Evolutionary conservation across 2,329 filamentous ascomycete genomes (phyloP).

Genomic region (Aspergillus fumigatiaffinis): DNA sequence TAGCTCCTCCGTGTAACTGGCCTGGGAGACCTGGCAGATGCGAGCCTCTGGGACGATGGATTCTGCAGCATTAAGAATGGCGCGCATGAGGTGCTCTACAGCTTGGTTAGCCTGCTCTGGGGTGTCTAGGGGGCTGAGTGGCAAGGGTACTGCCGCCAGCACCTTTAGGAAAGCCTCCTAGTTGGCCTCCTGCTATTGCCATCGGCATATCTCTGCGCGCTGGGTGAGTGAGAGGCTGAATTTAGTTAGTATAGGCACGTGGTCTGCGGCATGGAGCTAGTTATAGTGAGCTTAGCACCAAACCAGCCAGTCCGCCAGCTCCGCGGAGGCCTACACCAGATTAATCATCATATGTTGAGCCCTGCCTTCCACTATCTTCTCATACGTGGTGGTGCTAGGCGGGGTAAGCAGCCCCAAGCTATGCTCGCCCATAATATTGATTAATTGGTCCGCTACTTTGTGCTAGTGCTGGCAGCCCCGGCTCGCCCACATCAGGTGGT

Average conservation of each 20-base stretch:
- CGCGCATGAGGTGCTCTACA: not conserved
- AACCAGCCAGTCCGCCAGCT: not conserved
- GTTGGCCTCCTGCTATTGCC: not conserved
- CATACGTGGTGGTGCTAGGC: constrained; percentile 1
- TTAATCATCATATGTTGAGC: constrained; percentile 2
- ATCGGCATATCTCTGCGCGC: not conserved
- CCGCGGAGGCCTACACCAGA: not conserved
- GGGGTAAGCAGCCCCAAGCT: constrained; percentile 2
- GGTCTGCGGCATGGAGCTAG: not conserved
- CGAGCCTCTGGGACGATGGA: not conserved
- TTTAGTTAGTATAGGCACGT: constrained; percentile 2
- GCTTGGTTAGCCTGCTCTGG: not conserved
- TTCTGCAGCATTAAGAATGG: not conserved
- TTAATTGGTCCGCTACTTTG: not conserved
- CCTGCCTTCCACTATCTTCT: not conserved
- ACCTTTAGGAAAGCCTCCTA: not conserved
- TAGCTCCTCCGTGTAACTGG: not conserved
- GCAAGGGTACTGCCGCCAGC: not conserved
- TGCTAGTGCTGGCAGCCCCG: not conserved
- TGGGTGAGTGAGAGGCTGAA: not conserved
- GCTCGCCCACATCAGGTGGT: constrained; percentile 4
- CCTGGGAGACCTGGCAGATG: not conserved
- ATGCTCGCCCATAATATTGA: not conserved
- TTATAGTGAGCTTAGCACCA: not conserved
- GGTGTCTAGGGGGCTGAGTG: not conserved